Base-by-base conservation (phyloP, 1,139 yeast species). In the Barnettozyma hawaiiensis region DNA sequence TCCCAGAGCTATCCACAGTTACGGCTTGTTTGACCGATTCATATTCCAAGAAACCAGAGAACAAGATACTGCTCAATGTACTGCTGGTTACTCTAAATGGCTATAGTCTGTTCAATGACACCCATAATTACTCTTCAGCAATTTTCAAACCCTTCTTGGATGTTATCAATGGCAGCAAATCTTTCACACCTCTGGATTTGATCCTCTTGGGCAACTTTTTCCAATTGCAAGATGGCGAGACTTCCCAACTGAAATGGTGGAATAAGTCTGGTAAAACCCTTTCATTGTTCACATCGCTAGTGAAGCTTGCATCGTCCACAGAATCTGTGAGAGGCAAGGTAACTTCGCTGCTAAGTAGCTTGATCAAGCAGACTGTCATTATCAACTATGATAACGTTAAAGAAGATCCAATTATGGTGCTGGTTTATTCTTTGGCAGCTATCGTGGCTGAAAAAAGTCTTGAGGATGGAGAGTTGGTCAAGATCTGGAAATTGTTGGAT, bases 401-500 rank as follows among this genome's bases (percentile, higher is more conserved):
- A 27, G 66, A 66, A 9, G 69, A 77, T 16, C 81, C 81, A 2
- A 55, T 71, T 0, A 42, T 59, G 35, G 68, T 74, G 7, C 59
- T 76, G 20, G 62, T 71, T 10, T 67, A 67, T 34, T 69, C 78
- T 37, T 56, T 72, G 29, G 60, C 60, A 38, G 44, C 49, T 12
- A 20, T 54, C 11, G 42, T 51, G 8, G 31, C 40, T 5, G 31
- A 37, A 9, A 47, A 47, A 2, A 53, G 50, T 8, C 39, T 48
- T 3, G 40, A 45, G 4, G 34, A 37, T 5, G 46, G 28, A 14
- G 40, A 47, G 4, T 45, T 54, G 5, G 40, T 60, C 3, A 57
- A 62, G 35, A 54, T 80, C 12, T 83, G 87, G 82, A 66, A 66
- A 14, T 61, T 86, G 31, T 52, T 90, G 14, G 95, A 89, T 58